phyloP scores from a whole-genome alignment of 805 yeast species.

The Blastobotrys terrestris region DNA sequence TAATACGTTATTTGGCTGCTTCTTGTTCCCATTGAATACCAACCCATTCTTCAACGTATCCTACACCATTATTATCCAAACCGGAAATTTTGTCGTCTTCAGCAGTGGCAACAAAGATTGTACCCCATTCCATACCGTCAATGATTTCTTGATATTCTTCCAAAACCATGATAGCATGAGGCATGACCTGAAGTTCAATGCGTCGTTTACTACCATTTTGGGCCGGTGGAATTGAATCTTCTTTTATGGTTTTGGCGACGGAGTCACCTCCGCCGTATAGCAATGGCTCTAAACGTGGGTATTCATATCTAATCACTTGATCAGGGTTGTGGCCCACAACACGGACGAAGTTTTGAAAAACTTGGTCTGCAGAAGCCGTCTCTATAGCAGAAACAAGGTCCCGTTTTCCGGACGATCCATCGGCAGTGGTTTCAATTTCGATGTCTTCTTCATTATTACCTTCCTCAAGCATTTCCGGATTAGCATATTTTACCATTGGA shows the following conservation, averaged over 20 bases:
- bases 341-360: conserved; percentile 72
- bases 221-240: conserved; percentile 40
- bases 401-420: conserved; percentile 13
- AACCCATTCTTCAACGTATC: conserved; percentile 71
- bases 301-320: conserved; percentile 81
- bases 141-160: conserved; percentile 49
- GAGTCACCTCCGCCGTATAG: conserved; percentile 61
- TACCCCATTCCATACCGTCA: conserved; percentile 97
- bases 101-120: conserved; percentile 73
- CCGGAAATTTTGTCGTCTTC: conserved; percentile 46
- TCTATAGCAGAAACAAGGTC: conserved; percentile 13
- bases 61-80: conserved; percentile 61
- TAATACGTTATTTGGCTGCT: background rate
- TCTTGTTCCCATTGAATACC: conserved; percentile 79
- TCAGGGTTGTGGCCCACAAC: conserved; percentile 73
- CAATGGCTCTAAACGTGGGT: conserved; percentile 65
- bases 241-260: conserved; percentile 39
- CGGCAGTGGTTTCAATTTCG: conserved; percentile 29
- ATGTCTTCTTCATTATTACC: conserved; percentile 44
- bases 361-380: conserved; percentile 51
- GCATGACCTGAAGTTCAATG: conserved; percentile 91
- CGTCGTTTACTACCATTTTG: conserved; percentile 31
- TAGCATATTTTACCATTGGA: conserved; percentile 28
- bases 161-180: conserved; percentile 78
- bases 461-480: conserved; percentile 22